Evolutionary conservation across 2,329 filamentous ascomycete species (phyloP).

Genomic region (Aspergillus novoparasiticus): DNA sequence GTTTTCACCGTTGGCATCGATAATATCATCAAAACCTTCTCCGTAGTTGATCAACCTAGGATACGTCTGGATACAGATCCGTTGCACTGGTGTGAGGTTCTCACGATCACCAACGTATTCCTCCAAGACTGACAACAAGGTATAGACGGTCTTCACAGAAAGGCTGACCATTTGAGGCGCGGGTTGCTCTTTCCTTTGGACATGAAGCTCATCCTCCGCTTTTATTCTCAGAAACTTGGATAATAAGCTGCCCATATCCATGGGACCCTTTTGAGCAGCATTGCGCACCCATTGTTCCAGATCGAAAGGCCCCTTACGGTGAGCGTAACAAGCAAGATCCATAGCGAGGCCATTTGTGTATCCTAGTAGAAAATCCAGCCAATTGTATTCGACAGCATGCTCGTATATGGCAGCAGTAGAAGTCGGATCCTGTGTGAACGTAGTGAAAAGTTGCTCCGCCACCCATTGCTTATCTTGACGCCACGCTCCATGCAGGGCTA

Average conservation of each 20-base stretch:
- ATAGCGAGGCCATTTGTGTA: conserved; percentile 82
- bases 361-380: conserved; percentile 79
- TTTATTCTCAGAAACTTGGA: conserved; percentile 83
- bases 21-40: conserved; percentile 86
- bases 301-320: conserved; percentile 78
- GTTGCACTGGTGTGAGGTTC: conserved; percentile 78
- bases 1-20: conserved; percentile 78
- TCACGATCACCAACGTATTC: conserved; percentile 63
- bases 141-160: conserved; percentile 81
- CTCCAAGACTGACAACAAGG: conserved; percentile 76
- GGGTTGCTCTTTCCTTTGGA: conserved; percentile 69
- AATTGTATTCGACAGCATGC: conserved; percentile 77
- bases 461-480: conserved; percentile 88
- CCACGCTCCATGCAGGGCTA: conserved; percentile 91
- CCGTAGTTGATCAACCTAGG: conserved; percentile 95
- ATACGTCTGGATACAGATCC: conserved; percentile 87
- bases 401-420: conserved; percentile 72
- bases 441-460: conserved; percentile 74
- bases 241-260: conserved; percentile 70
- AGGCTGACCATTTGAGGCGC: conserved; percentile 72
- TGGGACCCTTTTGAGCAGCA: conserved; percentile 64
- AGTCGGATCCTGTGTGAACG: conserved; percentile 70
- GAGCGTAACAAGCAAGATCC: conserved; percentile 82
- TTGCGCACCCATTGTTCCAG: conserved; percentile 78
- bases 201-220: conserved; percentile 75